These are phyloP conservation scores for Acidiella bohemica DNA, from an alignment of 495 filamentous ascomycete genomes.

Conservation along the genomic window DNA sequence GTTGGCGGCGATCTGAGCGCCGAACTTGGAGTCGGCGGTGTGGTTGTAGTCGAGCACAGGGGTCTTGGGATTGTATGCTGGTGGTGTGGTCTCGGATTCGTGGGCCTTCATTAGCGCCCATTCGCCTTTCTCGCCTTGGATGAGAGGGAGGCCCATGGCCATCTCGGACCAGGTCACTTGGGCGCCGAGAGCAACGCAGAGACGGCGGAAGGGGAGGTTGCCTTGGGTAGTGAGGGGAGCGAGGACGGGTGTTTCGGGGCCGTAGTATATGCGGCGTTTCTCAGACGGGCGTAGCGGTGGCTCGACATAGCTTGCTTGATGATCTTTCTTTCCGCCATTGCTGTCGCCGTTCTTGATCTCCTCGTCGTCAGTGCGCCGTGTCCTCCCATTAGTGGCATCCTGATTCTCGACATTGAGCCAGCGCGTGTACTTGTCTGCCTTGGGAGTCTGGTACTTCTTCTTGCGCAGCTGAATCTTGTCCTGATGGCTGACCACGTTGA, in stretches of 20 bases:
- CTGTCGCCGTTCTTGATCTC: slow-evolving; percentile 2
- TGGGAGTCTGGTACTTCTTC: slow-evolving; percentile 50
- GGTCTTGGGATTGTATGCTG: slow-evolving; percentile 38
- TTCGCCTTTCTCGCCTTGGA: slow-evolving; percentile 84
- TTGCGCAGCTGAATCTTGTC: slow-evolving; percentile 57
- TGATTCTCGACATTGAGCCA: slow-evolving; percentile 54
- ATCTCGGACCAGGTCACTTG: slow-evolving; percentile 96
- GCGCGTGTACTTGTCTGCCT: slow-evolving; percentile 58
- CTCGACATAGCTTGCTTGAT: slow-evolving; percentile 64
- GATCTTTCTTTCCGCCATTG: slow-evolving; percentile 38
- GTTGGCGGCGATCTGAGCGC: slow-evolving; percentile 79
- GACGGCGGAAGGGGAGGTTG: slow-evolving; percentile 87
- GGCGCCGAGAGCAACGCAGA: slow-evolving; percentile 82
- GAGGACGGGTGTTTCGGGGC: slow-evolving; percentile 77
- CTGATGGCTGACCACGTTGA: slow-evolving; percentile 55
- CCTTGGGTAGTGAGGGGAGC: slow-evolving; percentile 89
- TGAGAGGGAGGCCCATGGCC: slow-evolving; percentile 79
- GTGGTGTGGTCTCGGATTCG: slow-evolving; percentile 59
- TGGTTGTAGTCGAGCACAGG: slow-evolving; percentile 65
- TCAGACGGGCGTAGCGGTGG: slow-evolving; percentile 81
- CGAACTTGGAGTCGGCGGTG: slow-evolving; percentile 70
- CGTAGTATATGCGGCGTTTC: slow-evolving; percentile 85
- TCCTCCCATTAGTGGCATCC: slow-evolving; percentile 34
- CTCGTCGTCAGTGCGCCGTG: not conserved
- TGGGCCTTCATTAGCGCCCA: slow-evolving; percentile 92